A percentile compares a stretch with the other conserved stretches of the same genome.
phyloP scores from a whole-genome alignment of 441 rosid genomes.

The Adansonia grandidieri region DNA sequence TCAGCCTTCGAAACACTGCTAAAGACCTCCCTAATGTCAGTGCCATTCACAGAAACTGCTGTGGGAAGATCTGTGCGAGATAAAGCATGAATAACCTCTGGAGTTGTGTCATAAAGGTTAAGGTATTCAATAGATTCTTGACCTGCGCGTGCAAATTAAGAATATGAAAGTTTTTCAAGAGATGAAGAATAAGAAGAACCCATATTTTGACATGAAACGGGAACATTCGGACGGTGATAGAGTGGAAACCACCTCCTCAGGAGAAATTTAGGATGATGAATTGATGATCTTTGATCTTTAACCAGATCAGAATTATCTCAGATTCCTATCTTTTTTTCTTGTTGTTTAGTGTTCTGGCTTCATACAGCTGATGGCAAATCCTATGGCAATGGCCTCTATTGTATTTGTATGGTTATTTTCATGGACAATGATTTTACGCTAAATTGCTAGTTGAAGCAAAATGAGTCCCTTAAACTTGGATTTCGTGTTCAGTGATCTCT shows the following conservation, averaged over 20 bases:
- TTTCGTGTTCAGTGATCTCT: no score
- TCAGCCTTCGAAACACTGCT: slow-evolving; percentile 67
- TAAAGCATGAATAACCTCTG: slow-evolving; percentile 33
- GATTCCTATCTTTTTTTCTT: background rate
- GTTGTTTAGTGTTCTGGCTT: no score
- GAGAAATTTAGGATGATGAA: background rate
- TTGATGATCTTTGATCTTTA: background rate
- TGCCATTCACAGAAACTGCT: slow-evolving; percentile 52
- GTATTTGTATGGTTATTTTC: no score
- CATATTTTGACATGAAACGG: background rate
- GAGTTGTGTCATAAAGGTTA: slow-evolving; percentile 35
- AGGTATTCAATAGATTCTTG: slow-evolving; percentile 55
- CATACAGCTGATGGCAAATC: no score
- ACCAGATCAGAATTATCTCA: background rate
- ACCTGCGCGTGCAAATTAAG: slow-evolving; percentile 51
- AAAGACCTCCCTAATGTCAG: slow-evolving; percentile 55
- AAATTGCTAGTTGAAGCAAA: no score
- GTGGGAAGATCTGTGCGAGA: slow-evolving; percentile 38
- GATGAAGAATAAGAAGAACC: slow-evolving; percentile 11
- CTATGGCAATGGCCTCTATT: no score
- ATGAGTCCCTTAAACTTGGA: no score
- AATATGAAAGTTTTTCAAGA: background rate
- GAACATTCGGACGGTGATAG: slow-evolving; percentile 21
- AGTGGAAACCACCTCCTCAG: background rate
- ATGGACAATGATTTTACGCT: no score